Percentiles rank a stretch among this genome's conserved stretches.
Evolutionary conservation across 345 rosid species (phyloP).

Genomic region (Leavenworthia alabamica): DNA sequence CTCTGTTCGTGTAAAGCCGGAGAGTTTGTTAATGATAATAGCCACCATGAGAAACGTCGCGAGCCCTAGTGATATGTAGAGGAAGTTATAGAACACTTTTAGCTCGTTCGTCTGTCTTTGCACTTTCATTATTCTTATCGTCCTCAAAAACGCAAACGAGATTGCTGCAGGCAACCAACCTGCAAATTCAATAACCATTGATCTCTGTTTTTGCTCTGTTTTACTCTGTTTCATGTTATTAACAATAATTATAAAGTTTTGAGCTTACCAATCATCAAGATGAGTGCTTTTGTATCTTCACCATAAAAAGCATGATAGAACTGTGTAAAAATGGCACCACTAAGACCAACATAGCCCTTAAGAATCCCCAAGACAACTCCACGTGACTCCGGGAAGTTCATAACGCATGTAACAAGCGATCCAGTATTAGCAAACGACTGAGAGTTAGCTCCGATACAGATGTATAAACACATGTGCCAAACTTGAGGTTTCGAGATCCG

Average conservation of each 20-base stretch:
- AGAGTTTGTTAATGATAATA: conserved; percentile 35
- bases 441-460: conserved; percentile 47
- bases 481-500: conserved; percentile 36
- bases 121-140: conserved; percentile 38
- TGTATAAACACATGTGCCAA: conserved; percentile 51
- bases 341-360: conserved; percentile 45
- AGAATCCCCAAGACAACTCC: conserved; percentile 45
- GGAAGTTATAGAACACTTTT: conserved; percentile 39
- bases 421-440: conserved; percentile 51
- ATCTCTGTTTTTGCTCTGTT: neutral
- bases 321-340: conserved; percentile 47
- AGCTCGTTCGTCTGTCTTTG: conserved; percentile 33
- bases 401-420: conserved; percentile 42
- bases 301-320: conserved; percentile 42
- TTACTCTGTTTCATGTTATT: neutral
- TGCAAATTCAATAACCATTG: neutral
- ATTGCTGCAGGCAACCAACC: conserved; percentile 46
- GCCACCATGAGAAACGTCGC: conserved; percentile 44
- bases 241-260: neutral
- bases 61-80: conserved; percentile 42
- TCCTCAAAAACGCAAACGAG: conserved; percentile 37
- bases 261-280: conserved; percentile 35
- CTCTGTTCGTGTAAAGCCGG: conserved; percentile 30
- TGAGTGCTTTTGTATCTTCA: conserved; percentile 31
- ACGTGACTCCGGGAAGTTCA: conserved; percentile 49